Evolutionary conservation across 139 green algal genomes (phyloP).

Genomic region (Closterium sp.): DNA sequence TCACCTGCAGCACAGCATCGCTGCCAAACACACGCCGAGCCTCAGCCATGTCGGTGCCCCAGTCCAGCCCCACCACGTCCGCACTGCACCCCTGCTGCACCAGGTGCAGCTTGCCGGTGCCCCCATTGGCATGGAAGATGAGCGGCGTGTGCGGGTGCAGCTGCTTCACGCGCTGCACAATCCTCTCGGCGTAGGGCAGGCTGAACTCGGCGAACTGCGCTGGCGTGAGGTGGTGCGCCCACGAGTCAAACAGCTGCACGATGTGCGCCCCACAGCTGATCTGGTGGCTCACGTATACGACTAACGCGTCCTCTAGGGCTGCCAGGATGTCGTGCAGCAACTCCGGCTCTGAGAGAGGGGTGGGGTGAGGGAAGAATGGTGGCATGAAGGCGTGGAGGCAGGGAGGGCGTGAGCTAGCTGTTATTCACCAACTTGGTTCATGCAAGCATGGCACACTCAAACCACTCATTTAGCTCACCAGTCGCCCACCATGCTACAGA

Average conservation of each 20-base stretch:
- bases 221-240: slow-evolving; percentile 90
- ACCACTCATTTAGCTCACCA: no score
- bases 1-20: slow-evolving; percentile 41
- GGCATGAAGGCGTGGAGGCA: not conserved
- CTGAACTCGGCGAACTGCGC: slow-evolving; percentile 89
- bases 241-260: slow-evolving; percentile 97
- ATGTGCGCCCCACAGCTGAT: slow-evolving; percentile 87
- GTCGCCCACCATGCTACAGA: no score
- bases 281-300: slow-evolving; percentile 86
- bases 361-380: not conserved
- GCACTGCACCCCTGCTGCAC: slow-evolving; percentile 55
- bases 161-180: slow-evolving; percentile 70
- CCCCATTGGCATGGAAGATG: slow-evolving; percentile 97
- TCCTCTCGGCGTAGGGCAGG: slow-evolving; percentile 85
- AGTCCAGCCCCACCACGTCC: slow-evolving; percentile 93
- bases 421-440: no score
- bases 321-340: slow-evolving; percentile 87
- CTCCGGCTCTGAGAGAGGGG: slow-evolving; percentile 60
- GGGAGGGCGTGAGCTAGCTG: no score
- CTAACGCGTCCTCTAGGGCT: slow-evolving; percentile 82
- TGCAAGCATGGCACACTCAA: not conserved
- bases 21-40: slow-evolving; percentile 65
- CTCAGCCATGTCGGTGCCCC: slow-evolving; percentile 73
- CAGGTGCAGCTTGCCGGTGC: slow-evolving; percentile 77
- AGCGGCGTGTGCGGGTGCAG: slow-evolving; percentile 82